Evolutionary conservation across 805 yeast genomes (phyloP).

Genomic region (Yarrowia osloensis): DNA sequence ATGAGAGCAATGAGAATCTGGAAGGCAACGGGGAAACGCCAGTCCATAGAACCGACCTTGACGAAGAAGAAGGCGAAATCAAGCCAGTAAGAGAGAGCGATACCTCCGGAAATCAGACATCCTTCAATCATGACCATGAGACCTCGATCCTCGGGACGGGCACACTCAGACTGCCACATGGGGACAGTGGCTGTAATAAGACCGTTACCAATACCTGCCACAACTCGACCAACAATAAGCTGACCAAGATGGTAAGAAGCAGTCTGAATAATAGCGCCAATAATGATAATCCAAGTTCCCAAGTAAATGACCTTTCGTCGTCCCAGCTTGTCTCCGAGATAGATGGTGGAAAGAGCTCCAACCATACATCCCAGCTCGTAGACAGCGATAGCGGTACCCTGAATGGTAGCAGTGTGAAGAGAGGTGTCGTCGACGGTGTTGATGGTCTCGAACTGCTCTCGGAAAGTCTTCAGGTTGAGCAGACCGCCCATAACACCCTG

Average conservation of each 20-base stretch:
- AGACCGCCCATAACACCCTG: slow-evolving; percentile 82
- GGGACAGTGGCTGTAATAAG: slow-evolving; percentile 81
- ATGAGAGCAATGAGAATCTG: slow-evolving; percentile 61
- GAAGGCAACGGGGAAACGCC: slow-evolving; percentile 80
- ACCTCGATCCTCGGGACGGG: slow-evolving; percentile 68
- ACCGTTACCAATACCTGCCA: slow-evolving; percentile 76
- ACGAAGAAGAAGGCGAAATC: slow-evolving; percentile 52
- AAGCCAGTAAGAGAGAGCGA: slow-evolving; percentile 63
- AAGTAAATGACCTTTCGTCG: slow-evolving; percentile 51
- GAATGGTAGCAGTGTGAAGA: slow-evolving; percentile 33
- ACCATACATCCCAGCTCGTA: slow-evolving; percentile 53
- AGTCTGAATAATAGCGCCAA: slow-evolving; percentile 53
- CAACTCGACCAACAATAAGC: slow-evolving; percentile 58
- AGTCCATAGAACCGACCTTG: slow-evolving; percentile 58
- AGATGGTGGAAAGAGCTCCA: slow-evolving; percentile 53
- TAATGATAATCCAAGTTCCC: slow-evolving; percentile 52
- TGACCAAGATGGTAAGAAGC: slow-evolving; percentile 37
- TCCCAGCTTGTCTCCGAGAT: slow-evolving; percentile 52
- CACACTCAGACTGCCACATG: slow-evolving; percentile 77
- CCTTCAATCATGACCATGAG: slow-evolving; percentile 69
- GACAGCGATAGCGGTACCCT: slow-evolving; percentile 40
- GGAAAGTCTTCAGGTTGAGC: slow-evolving; percentile 52
- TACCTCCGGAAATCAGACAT: slow-evolving; percentile 70
- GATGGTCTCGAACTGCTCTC: slow-evolving; percentile 35
- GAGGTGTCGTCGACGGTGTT: slow-evolving; percentile 38